Evolutionary conservation across 2,329 filamentous ascomycete species (phyloP).

Genomic region (Moelleriella libera): DNA sequence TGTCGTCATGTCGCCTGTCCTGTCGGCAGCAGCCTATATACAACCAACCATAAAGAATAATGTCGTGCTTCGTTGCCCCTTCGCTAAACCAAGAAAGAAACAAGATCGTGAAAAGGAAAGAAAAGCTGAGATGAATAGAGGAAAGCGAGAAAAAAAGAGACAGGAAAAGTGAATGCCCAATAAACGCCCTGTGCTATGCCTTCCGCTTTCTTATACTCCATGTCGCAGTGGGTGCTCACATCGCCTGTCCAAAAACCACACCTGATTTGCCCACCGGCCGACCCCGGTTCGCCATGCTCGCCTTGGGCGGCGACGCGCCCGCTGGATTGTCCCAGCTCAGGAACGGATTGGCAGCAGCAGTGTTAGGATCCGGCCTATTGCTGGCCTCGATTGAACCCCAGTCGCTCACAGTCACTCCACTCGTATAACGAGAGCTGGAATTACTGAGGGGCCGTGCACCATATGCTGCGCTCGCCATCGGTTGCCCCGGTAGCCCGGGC

Average conservation of each 20-base stretch:
- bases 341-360: background rate
- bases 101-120: no score
- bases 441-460: constrained; percentile 28
- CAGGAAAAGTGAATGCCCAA: background rate
- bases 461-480: constrained; percentile 23
- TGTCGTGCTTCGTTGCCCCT: background rate
- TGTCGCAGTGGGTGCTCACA: constrained; percentile 1
- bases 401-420: constrained; percentile 31
- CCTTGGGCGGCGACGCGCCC: background rate
- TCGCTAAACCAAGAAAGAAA: background rate
- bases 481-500: constrained; percentile 8
- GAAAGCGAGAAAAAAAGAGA: background rate
- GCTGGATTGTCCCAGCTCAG: background rate
- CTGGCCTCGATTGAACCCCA: constrained; percentile 15
- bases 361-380: background rate
- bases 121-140: no score
- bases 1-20: background rate
- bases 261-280: background rate
- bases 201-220: constrained; percentile 2
- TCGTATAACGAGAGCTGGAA: constrained; percentile 29
- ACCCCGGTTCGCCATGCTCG: background rate
- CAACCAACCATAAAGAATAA: background rate
- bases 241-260: background rate
- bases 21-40: background rate
- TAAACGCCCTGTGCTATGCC: background rate